Percentiles rank a stretch among this genome's conserved stretches.
These are phyloP conservation scores for Colletotrichum eremochloae DNA, from an alignment of 2,329 filamentous ascomycete genomes.

Conservation along the genomic window DNA sequence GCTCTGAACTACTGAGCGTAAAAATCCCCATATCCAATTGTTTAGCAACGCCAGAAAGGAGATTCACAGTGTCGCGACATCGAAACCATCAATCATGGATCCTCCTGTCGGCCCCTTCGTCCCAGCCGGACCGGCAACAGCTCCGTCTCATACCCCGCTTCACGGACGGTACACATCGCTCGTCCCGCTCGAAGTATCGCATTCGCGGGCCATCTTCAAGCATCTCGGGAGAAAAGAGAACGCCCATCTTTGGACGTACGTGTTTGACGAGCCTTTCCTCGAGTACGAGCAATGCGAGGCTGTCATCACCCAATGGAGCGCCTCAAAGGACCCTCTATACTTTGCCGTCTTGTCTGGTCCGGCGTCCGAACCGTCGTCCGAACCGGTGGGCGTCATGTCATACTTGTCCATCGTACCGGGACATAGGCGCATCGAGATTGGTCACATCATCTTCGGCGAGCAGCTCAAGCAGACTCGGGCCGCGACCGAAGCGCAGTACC, in stretches of 20 bases:
- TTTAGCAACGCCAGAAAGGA: background rate
- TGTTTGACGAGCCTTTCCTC: slow-evolving; percentile 47
- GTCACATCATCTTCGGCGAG: slow-evolving; percentile 65
- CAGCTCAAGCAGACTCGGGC: slow-evolving; percentile 65
- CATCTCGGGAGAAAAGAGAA: slow-evolving; percentile 52
- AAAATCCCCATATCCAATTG: background rate
- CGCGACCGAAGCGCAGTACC: slow-evolving; percentile 70
- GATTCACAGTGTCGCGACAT: background rate
- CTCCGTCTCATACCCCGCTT: slow-evolving; percentile 45
- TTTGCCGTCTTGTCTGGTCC: slow-evolving; percentile 59
- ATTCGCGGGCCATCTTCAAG: slow-evolving; percentile 49
- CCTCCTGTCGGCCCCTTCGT: slow-evolving; percentile 43
- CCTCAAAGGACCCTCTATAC: slow-evolving; percentile 54
- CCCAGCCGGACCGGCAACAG: slow-evolving; percentile 35
- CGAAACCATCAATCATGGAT: background rate
- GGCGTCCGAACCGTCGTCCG: slow-evolving; percentile 44
- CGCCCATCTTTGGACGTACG: slow-evolving; percentile 52
- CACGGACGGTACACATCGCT: slow-evolving; percentile 50
- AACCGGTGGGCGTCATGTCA: slow-evolving; percentile 56
- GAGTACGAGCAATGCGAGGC: slow-evolving; percentile 43
- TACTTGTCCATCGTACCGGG: slow-evolving; percentile 62
- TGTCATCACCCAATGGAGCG: slow-evolving; percentile 44
- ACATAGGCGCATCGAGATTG: slow-evolving; percentile 69
- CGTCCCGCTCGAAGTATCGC: slow-evolving; percentile 46
- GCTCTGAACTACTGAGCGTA: background rate